Conservation (phyloP, 2,329 filamentous ascomycete genomes). For the Knufia fluminis region DNA sequence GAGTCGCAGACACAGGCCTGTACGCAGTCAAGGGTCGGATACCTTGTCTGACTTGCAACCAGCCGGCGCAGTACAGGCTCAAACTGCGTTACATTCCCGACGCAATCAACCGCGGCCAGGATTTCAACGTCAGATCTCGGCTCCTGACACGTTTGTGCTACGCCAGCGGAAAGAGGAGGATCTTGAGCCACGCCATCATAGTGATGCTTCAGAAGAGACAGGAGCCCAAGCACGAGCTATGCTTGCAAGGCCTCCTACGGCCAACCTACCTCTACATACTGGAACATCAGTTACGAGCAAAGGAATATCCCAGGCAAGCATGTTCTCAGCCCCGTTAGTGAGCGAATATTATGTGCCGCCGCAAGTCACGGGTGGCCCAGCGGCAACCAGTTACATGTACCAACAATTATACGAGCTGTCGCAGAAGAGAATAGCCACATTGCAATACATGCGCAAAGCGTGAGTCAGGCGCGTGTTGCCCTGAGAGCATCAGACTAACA, state of each 20-base stretch:
- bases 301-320: not conserved
- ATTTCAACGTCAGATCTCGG: conserved; percentile 9
- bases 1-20: conserved; percentile 19
- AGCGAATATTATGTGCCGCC: conserved; percentile 1
- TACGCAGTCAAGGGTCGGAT: conserved; percentile 5
- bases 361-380: not conserved
- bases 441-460: conserved; percentile 90
- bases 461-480: conserved; percentile 39
- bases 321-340: conserved; percentile 5
- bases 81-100: conserved; percentile 1
- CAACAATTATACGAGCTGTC: conserved; percentile 73
- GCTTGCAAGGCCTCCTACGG: not conserved
- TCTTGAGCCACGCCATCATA: not conserved
- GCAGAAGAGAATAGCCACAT: conserved; percentile 83
- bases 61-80: not conserved
- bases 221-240: conserved; percentile 3
- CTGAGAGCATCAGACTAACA: conserved; percentile 13
- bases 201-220: conserved; percentile 5
- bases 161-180: not conserved
- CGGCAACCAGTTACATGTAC: conserved; percentile 34
- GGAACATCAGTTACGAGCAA: not conserved
- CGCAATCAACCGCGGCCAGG: conserved; percentile 6
- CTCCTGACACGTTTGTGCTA: conserved; percentile 9
- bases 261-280: not conserved
- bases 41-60: not conserved